phyloP scores from a whole-genome alignment of 306 rosid species.

The Abrus pulchellus region DNA sequence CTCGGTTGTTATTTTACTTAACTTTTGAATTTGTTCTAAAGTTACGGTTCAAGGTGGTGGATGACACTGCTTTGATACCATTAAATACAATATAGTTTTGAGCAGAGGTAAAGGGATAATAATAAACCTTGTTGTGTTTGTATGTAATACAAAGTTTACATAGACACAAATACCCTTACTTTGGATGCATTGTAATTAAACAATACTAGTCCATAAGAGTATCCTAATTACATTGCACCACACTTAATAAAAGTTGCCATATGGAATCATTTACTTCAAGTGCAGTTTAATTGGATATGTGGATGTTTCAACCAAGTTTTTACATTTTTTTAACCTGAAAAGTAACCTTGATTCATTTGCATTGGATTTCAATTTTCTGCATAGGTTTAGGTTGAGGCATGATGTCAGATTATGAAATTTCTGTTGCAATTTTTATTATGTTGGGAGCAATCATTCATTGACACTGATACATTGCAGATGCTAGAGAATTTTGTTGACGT shows the following conservation, averaged over 20 bases:
- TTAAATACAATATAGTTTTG: not conserved
- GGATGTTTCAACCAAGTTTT: not conserved
- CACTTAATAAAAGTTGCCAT: not conserved
- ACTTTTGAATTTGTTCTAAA: too few species aligned
- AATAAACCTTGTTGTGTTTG: not conserved
- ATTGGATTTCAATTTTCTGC: not conserved
- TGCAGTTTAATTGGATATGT: not conserved
- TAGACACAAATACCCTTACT: not conserved
- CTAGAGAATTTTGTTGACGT: conserved; percentile 91
- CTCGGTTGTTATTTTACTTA: too few species aligned
- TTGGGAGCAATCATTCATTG: conserved; percentile 34
- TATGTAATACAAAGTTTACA: not conserved
- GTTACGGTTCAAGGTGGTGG: too few species aligned
- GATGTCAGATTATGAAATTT: conserved; percentile 6
- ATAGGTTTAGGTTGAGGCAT: not conserved
- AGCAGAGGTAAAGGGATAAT: not conserved
- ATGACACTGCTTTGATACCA: not conserved
- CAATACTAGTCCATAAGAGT: not conserved
- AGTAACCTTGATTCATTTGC: not conserved
- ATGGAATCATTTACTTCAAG: not conserved
- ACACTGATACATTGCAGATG: conserved; percentile 65
- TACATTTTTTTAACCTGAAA: not conserved
- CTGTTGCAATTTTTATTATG: conserved; percentile 3
- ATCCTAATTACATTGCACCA: not conserved
- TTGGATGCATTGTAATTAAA: not conserved